These are phyloP conservation scores for Talaromyces borbonicus DNA, from an alignment of 495 filamentous ascomycete species.

Conservation along the genomic window DNA sequence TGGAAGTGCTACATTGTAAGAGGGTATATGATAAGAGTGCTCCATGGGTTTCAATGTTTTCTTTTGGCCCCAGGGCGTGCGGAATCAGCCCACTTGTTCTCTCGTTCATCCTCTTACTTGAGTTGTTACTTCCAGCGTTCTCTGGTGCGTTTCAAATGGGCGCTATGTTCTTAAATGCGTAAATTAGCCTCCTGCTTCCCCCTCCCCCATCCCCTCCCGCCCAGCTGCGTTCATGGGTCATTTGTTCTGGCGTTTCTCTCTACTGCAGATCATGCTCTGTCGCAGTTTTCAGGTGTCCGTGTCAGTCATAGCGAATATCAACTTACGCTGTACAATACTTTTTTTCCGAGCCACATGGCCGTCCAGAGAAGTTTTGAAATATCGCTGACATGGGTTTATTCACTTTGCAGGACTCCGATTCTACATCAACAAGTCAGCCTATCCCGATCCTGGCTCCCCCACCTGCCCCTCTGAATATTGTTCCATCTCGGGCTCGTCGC, in stretches of 20 bases:
- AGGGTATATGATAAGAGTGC: constrained; percentile 1
- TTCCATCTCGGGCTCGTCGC: constrained; percentile 75
- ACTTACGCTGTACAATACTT: background rate
- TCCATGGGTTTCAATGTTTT: constrained; percentile 1
- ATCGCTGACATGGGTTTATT: constrained; percentile 5
- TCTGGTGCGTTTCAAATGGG: background rate
- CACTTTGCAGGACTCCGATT: constrained; percentile 5
- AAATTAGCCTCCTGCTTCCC: background rate
- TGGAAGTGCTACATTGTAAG: constrained; percentile 3
- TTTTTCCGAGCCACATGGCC: background rate
- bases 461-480: constrained; percentile 52
- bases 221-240: background rate
- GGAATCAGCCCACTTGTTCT: background rate
- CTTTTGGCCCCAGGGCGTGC: constrained; percentile 1
- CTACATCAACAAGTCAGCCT: constrained; percentile 28
- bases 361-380: background rate
- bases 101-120: constrained; percentile 8
- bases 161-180: background rate
- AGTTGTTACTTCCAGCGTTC: constrained; percentile 7
- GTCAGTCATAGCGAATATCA: constrained; percentile 13
- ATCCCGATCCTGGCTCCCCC: constrained; percentile 39
- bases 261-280: background rate
- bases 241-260: constrained; percentile 3
- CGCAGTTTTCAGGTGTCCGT: too few species aligned
- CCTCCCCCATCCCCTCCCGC: background rate